Percentiles rank a stretch among this genome's conserved stretches.
phyloP scores from a whole-genome alignment of 2,329 filamentous ascomycete species.

The Penicillium sp. region DNA sequence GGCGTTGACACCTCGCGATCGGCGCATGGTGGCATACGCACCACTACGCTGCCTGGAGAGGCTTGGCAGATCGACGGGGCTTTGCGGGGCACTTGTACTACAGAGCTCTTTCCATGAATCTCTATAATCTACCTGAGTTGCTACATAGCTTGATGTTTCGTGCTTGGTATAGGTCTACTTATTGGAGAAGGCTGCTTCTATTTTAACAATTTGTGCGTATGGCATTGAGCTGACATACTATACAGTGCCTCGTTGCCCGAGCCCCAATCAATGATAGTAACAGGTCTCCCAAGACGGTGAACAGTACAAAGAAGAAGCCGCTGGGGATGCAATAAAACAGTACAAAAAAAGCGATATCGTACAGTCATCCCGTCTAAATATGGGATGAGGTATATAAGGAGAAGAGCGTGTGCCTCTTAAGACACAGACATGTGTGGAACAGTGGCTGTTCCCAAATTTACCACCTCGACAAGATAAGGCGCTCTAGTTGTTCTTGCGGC shows the following conservation, averaged over 20 bases:
- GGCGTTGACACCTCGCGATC: conserved; percentile 7
- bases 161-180: conserved; percentile 6
- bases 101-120: too few species aligned
- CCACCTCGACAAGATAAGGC: not conserved
- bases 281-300: conserved; percentile 7
- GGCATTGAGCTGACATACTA: conserved; percentile 19
- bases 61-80: conserved; percentile 17
- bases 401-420: conserved; percentile 2
- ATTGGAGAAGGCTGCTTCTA: not conserved
- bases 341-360: conserved; percentile 20
- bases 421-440: not conserved
- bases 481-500: conserved; percentile 61
- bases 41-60: conserved; percentile 18
- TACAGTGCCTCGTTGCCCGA: conserved; percentile 18
- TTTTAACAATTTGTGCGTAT: conserved; percentile 14
- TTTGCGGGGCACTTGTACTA: not conserved
- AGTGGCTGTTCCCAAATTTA: not conserved
- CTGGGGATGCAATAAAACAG: conserved; percentile 10
- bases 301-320: conserved; percentile 10
- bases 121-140: too few species aligned
- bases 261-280: conserved; percentile 16
- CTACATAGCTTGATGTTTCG: not conserved
- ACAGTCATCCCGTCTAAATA: conserved; percentile 17
- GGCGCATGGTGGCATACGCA: conserved; percentile 14
- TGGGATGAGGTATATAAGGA: conserved; percentile 21